Conservation (phyloP, 352 stramenopile genomes). For the Pythium apleroticum region DNA sequence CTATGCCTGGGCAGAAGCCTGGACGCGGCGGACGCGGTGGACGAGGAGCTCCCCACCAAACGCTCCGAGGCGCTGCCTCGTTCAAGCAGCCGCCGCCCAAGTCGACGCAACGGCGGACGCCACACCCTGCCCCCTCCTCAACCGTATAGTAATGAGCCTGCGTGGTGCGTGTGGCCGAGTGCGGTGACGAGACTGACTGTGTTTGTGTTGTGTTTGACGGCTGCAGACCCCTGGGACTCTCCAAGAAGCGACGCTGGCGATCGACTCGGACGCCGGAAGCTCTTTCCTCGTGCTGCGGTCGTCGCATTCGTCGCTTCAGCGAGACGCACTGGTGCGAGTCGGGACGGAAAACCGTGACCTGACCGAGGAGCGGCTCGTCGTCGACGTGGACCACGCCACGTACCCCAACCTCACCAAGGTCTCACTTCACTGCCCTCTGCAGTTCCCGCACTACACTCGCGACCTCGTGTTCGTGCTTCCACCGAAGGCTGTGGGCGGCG, state of each 20-base stretch:
- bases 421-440: conserved; percentile 5
- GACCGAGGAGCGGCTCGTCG: conserved; percentile 20
- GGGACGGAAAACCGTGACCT: conserved; percentile 15
- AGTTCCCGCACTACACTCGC: conserved; percentile 11
- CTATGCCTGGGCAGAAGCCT: not conserved
- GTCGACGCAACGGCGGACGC: not conserved
- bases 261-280: conserved; percentile 16
- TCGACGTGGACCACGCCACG: conserved; percentile 7
- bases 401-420: conserved; percentile 11
- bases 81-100: not conserved
- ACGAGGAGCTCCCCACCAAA: not conserved
- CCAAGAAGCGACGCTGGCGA: conserved; percentile 15
- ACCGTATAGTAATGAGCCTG: conserved; percentile 24
- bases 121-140: conserved; percentile 2
- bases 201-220: not conserved
- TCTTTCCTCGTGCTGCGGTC: conserved; percentile 7
- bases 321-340: conserved; percentile 13
- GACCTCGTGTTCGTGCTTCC: conserved; percentile 21
- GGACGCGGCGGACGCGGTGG: not conserved
- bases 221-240: not conserved
- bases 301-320: not conserved
- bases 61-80: not conserved
- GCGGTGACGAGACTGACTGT: conserved; percentile 14
- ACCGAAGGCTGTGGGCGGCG: not conserved
- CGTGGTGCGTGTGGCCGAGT: conserved; percentile 1